Evolutionary conservation across 371 early-diverging fungal species (phyloP).

Genomic region (Mucor lusitanicus): DNA sequence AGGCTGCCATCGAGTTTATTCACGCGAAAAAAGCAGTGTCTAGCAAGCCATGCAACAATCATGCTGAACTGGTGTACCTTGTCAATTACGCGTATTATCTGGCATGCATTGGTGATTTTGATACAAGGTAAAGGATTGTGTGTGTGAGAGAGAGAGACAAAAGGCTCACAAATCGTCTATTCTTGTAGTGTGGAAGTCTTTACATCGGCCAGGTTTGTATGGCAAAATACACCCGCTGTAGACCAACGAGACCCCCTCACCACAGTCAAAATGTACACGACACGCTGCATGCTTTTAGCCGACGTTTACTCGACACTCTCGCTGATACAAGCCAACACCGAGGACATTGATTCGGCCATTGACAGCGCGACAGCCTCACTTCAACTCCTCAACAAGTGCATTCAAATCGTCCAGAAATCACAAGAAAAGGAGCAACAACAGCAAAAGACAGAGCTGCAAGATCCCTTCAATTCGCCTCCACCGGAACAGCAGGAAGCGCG

Average conservation of each 20-base stretch:
- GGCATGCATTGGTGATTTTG: conserved; percentile 38
- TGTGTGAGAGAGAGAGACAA: background rate
- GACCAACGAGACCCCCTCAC: background rate
- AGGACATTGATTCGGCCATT: conserved; percentile 14
- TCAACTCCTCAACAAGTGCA: conserved; percentile 9
- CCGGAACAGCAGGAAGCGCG: background rate
- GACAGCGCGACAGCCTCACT: conserved; percentile 7
- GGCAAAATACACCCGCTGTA: conserved; percentile 5
- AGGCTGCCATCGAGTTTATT: conserved; percentile 58
- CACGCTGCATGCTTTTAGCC: conserved; percentile 14
- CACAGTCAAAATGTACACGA: conserved; percentile 4
- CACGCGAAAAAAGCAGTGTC: conserved; percentile 47
- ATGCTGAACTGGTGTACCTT: conserved; percentile 33
- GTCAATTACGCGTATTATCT: conserved; percentile 48
- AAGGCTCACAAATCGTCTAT: too few relatives aligned
- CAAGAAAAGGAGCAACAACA: conserved; percentile 3
- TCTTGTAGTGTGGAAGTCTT: conserved; percentile 17
- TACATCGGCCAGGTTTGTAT: conserved; percentile 9
- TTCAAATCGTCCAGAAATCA: conserved; percentile 6
- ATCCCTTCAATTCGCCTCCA: conserved; percentile 8
- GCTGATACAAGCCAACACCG: conserved; percentile 3
- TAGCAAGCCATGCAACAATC: conserved; percentile 13
- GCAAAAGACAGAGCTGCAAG: background rate
- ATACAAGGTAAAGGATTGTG: conserved; percentile 11
- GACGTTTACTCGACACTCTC: conserved; percentile 10